A percentile compares a stretch with the other conserved stretches of the same genome.
Conservation (phyloP, 2,329 filamentous ascomycete genomes). For the Penicillium sclerotigenum region DNA sequence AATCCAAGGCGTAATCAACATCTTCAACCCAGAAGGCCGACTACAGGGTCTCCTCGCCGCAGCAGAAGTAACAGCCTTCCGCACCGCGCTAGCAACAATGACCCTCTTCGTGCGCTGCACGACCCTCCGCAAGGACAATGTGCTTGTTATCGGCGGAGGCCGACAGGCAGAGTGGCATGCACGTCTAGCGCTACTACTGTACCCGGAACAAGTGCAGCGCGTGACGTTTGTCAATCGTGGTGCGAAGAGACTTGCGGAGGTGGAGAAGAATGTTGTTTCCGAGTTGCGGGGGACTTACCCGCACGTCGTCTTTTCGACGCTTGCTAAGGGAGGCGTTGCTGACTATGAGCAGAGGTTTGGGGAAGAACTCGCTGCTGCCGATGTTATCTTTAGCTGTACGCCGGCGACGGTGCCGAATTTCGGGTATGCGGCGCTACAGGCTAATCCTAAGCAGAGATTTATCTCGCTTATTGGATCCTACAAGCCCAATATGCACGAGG, state of each 20-base stretch:
- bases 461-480: constrained; percentile 55
- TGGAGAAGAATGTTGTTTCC: constrained; percentile 28
- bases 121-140: constrained; percentile 27
- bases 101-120: constrained; percentile 56
- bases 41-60: constrained; percentile 69
- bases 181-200: constrained; percentile 50
- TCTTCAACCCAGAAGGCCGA: constrained; percentile 62
- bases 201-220: constrained; percentile 48
- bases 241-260: constrained; percentile 56
- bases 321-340: constrained; percentile 63
- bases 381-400: constrained; percentile 52
- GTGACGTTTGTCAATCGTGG: constrained; percentile 75
- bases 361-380: constrained; percentile 31
- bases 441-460: constrained; percentile 41
- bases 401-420: constrained; percentile 48
- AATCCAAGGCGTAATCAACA: constrained; percentile 65
- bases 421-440: constrained; percentile 34
- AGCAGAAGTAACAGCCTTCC: constrained; percentile 72
- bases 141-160: constrained; percentile 50
- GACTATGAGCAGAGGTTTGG: constrained; percentile 37
- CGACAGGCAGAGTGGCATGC: constrained; percentile 52
- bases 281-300: constrained; percentile 40
- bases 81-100: constrained; percentile 70
- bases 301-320: constrained; percentile 27
- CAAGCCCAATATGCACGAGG: constrained; percentile 53